phyloP scores from a whole-genome alignment of 345 rosid genomes.

The Citrus glauca region DNA sequence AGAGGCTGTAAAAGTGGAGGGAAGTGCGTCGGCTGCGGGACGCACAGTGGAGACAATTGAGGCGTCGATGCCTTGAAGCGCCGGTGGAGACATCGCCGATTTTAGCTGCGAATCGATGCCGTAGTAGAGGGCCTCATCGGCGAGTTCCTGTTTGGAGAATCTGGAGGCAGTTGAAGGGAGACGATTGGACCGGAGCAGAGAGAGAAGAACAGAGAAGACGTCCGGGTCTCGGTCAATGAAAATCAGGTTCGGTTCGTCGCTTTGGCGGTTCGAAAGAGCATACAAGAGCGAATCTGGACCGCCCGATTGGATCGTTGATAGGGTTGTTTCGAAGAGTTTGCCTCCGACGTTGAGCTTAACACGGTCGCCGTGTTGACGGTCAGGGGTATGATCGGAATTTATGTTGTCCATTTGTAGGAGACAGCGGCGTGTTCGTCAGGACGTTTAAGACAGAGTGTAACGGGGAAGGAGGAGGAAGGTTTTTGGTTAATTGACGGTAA shows the following conservation, averaged over 20 bases:
- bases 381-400: not conserved
- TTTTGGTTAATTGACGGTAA: not conserved
- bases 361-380: constrained; percentile 19
- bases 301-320: constrained; percentile 66
- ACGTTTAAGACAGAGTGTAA: not conserved
- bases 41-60: constrained; percentile 51
- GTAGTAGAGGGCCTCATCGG: constrained; percentile 83
- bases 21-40: constrained; percentile 65
- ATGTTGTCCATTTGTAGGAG: not conserved
- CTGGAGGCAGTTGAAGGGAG: constrained; percentile 57
- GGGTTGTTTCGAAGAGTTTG: constrained; percentile 69
- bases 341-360: constrained; percentile 95
- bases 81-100: constrained; percentile 59
- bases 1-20: constrained; percentile 63
- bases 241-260: constrained; percentile 37
- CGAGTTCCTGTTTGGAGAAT: constrained; percentile 80
- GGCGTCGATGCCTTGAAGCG: constrained; percentile 72
- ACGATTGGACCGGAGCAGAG: constrained; percentile 67
- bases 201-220: constrained; percentile 76
- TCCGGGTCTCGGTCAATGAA: constrained; percentile 97
- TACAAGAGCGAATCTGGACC: constrained; percentile 81
- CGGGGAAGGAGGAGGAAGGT: not conserved
- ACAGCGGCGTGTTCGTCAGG: not conserved
- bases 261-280: constrained; percentile 55
- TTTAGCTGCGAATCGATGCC: constrained; percentile 73